phyloP scores from a whole-genome alignment of 345 rosid species.

The Aquilaria malaccensis region DNA sequence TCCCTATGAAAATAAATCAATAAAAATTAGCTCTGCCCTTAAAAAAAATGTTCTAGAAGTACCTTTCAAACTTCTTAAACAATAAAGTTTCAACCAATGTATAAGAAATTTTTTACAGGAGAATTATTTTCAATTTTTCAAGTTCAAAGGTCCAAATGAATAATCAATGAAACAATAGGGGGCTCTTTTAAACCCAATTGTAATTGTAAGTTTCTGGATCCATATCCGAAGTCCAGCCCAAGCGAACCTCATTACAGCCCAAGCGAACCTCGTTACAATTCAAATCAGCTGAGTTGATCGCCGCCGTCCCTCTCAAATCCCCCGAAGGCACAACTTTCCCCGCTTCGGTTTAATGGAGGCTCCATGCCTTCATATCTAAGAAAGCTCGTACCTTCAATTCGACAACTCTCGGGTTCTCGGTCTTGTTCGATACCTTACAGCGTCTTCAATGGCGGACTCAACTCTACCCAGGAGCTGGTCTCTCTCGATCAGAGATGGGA shows the following conservation, averaged over 20 bases:
- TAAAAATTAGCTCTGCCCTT: no score
- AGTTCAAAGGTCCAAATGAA: conserved; percentile 15
- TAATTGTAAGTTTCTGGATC: not conserved
- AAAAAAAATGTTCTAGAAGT: no score
- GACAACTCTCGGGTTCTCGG: conserved; percentile 5
- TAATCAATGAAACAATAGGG: conserved; percentile 5
- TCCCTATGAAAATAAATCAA: no score
- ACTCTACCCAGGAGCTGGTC: conserved; percentile 27
- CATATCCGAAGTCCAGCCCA: not conserved
- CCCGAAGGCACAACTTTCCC: no score
- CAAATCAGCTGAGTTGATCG: not conserved
- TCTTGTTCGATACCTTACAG: conserved; percentile 4
- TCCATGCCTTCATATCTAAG: conserved; percentile 26
- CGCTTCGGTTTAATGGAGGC: conserved; percentile 15
- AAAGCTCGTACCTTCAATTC: conserved; percentile 8
- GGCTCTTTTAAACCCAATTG: not conserved
- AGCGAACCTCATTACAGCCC: not conserved
- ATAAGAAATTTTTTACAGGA: no score
- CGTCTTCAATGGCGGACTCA: conserved; percentile 30
- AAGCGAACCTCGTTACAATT: not conserved
- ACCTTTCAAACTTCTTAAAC: no score
- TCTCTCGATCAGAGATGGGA: conserved; percentile 25
- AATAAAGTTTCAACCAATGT: no score
- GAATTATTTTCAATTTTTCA: not conserved
- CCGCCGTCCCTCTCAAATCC: no score